Conservation (phyloP, 768 basidiomycete species). For the Leccinum subtestaceum region DNA sequence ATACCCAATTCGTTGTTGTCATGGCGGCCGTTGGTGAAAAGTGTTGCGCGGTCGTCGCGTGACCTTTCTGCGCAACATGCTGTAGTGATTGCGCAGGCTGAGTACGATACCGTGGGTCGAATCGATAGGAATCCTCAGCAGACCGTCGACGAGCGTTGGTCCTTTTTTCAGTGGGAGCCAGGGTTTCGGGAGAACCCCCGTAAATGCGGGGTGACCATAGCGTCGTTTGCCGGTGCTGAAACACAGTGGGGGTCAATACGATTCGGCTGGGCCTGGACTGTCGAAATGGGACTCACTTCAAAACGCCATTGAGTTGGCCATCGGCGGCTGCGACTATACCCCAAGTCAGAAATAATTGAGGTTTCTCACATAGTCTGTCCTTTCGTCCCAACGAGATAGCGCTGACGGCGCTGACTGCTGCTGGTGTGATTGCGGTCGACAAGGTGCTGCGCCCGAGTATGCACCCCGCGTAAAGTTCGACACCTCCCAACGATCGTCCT, state of each 20-base stretch:
- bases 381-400: slow-evolving; percentile 49
- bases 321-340: slow-evolving; percentile 86
- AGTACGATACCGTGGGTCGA: slow-evolving; percentile 71
- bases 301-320: slow-evolving; percentile 88
- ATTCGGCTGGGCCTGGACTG: background rate
- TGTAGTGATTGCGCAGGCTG: slow-evolving; percentile 73
- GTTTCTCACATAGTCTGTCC: slow-evolving; percentile 77
- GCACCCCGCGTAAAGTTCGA: too few relatives aligned
- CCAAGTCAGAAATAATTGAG: background rate
- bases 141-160: slow-evolving; percentile 55
- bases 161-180: slow-evolving; percentile 92
- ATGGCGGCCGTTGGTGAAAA: slow-evolving; percentile 6
- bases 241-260: slow-evolving; percentile 3
- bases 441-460: too few relatives aligned
- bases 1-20: background rate
- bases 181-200: slow-evolving; percentile 88
- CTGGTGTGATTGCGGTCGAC: too few relatives aligned
- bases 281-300: slow-evolving; percentile 57
- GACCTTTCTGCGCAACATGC: slow-evolving; percentile 42
- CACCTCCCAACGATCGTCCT: too few relatives aligned
- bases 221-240: slow-evolving; percentile 87
- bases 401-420: too few relatives aligned
- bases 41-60: slow-evolving; percentile 9
- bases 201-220: slow-evolving; percentile 93
- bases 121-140: slow-evolving; percentile 39